Base-by-base conservation (phyloP, 768 basidiomycete genomes). In the Trametes coccinea region DNA sequence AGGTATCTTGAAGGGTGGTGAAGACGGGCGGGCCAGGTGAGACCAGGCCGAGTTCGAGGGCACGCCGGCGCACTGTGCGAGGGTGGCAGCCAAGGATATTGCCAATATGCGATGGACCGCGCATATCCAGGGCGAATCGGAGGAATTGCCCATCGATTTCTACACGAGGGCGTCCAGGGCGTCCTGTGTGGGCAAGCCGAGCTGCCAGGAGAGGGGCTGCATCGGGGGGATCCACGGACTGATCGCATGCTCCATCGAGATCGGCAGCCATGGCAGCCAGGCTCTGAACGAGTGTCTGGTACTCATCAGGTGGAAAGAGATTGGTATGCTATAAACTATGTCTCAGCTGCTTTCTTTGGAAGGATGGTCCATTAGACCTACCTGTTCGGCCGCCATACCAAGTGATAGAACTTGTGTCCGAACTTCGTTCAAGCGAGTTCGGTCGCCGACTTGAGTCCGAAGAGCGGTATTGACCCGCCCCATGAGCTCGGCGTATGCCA, bases 21-120 rank as follows among this genome's bases (percentile, higher is more conserved):
- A 64, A 70, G 0, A 71, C 70, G 22, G 74, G 70, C 0, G 33
- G 48, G 0, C 63, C 60, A 30, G 72, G 68, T 34, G 68, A 43
- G 2, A 61, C 69, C 9, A 75, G 53, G 1, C 69, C 69, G 43
- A 59, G 63, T 8, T 75, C 71, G 5, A 75, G 53, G 2, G 70
- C 70, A 5, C 71, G 63, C 29, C 71, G 64, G 2, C 66, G 66
- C n/a, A 75, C 50, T 27, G 71, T 73, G 6, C 70, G 40, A 1
- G 60, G 29, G 31, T 39, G 44, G 29, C 60, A 64, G 5, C 61
- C 68, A 22, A 72, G 63, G 8, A 71, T 63, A 3, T 62, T 46
- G 1, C 65, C 70, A 1, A 72, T 46, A 22, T 55, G 56, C 2
- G 59, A 53, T 27, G 59, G 49, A 1, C 59, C 59, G 7, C 50